Base-by-base conservation (phyloP, 345 rosid genomes). In the Sonneratia alba region DNA sequence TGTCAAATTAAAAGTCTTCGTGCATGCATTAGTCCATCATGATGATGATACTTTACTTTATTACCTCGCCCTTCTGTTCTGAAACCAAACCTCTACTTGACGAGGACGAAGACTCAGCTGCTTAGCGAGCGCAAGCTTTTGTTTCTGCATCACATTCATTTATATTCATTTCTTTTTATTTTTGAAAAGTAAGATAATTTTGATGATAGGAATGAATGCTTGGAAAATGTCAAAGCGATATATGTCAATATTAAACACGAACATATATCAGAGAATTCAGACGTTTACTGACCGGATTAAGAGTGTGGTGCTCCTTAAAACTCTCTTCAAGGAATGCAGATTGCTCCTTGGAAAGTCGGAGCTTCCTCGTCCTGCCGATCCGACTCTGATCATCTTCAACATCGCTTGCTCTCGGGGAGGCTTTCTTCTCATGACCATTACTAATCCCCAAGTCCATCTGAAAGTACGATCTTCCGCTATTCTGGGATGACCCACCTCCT, bases 1-100 rank as follows among this genome's bases (percentile, higher is more conserved):
- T 34, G 2, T 15, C 42, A 2, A 65, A 24, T 65, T 7, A 2
- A 24, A 32, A 15, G 4, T 22, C 37, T 1, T 65, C 0, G 21
- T 32, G 13, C 36, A 65, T 32, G 40, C 18, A 65, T 65, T 14
- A 3, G 4, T 55, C 59, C 59, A 55, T 55, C 3, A 55, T 2
- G n/a, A 55, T 7, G 64, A 48, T 48, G 18, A 11, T 12, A 48
- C 18, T 11, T 48, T 48, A 15, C 12, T 40, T 4, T 40, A 8
- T 69, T 80, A 90, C 99, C 99, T 92, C 72, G 99, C 99, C 86
- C 99, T 89, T 38, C 99, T 85, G 80, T 95, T 95, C 74, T 95
- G 99, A 78, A 95, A 95, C 99, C 99, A 95, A 2, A 95, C 99
- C 82, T 95, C 99, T 15, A 95, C 97, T 72, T 95, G 99, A 70